Conservation (phyloP, 1,284 basidiomycete species). For the Moesziomyces globuligerus region DNA sequence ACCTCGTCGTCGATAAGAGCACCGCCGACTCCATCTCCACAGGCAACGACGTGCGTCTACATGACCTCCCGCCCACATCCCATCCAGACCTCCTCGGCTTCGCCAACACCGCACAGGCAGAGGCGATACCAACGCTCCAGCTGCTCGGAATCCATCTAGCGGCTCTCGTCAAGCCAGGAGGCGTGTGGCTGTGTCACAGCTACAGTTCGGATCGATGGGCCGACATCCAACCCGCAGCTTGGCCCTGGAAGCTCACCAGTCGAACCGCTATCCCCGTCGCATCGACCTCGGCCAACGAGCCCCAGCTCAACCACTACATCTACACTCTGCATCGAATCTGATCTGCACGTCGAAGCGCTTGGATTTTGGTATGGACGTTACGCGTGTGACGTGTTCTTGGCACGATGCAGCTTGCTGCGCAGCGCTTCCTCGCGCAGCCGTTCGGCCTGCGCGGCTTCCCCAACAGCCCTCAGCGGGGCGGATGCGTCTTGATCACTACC, state of each 20-base stretch:
- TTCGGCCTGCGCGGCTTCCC: too few species aligned
- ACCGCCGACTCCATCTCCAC: slow-evolving; percentile 46
- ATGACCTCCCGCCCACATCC: background rate
- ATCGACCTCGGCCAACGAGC: slow-evolving; percentile 17
- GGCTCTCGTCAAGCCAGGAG: background rate
- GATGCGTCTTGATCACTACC: too few species aligned
- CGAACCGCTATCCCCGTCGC: slow-evolving; percentile 12
- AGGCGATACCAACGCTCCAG: slow-evolving; percentile 16
- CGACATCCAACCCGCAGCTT: background rate
- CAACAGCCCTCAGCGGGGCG: too few species aligned
- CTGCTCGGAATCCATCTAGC: slow-evolving; percentile 22
- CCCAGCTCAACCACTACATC: slow-evolving; percentile 24
- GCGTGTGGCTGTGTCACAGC: slow-evolving; percentile 33
- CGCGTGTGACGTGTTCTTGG: too few species aligned
- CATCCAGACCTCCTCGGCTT: slow-evolving; percentile 3
- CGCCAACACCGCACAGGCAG: background rate
- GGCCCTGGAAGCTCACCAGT: slow-evolving; percentile 11
- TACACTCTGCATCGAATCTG: slow-evolving; percentile 28
- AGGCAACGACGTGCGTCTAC: slow-evolving; percentile 10
- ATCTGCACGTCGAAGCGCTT: background rate
- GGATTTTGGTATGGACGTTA: background rate
- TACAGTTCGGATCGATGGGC: slow-evolving; percentile 36
- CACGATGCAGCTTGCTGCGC: too few species aligned
- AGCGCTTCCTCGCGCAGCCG: too few species aligned
- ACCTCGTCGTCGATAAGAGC: slow-evolving; percentile 46